Evolutionary conservation across 2,329 filamentous ascomycete species (phyloP).

Genomic region (Fusarium algeriense): DNA sequence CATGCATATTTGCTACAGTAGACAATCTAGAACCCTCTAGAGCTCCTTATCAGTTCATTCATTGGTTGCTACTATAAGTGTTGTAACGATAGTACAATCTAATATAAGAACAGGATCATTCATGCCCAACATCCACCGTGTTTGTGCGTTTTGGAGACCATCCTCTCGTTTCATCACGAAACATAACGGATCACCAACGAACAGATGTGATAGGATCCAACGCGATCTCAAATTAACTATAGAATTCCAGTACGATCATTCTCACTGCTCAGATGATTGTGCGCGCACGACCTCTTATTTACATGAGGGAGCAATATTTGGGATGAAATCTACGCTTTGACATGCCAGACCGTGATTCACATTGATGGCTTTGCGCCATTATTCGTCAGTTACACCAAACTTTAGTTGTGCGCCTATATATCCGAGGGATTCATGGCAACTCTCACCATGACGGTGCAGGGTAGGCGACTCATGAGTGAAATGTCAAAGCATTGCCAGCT

Average conservation of each 20-base stretch:
- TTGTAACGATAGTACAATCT: not conserved
- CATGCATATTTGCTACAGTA: not conserved
- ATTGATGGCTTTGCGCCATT: not conserved
- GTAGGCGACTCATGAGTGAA: not conserved
- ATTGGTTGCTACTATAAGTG: not conserved
- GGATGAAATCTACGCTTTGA: not conserved
- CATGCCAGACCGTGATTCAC: not conserved
- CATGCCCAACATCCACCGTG: not conserved
- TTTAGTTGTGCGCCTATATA: not conserved
- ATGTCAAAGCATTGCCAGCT: too few species aligned
- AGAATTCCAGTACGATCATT: not conserved
- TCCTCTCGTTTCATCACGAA: slow-evolving; percentile 19
- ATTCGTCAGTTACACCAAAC: not conserved
- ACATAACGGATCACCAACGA: not conserved
- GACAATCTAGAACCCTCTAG: slow-evolving; percentile 2
- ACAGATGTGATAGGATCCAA: not conserved
- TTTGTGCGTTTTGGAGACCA: slow-evolving; percentile 4
- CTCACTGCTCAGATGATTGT: not conserved
- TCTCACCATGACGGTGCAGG: not conserved
- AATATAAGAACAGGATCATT: slow-evolving; percentile 3
- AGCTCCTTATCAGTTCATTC: not conserved
- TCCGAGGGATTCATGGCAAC: too few species aligned
- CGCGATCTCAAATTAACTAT: not conserved
- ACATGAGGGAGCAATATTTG: not conserved
- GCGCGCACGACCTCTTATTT: not conserved